Percentiles rank a stretch among this genome's conserved stretches.
phyloP scores from a whole-genome alignment of 2,329 filamentous ascomycete species.

The Periglandula ipomoeae region DNA sequence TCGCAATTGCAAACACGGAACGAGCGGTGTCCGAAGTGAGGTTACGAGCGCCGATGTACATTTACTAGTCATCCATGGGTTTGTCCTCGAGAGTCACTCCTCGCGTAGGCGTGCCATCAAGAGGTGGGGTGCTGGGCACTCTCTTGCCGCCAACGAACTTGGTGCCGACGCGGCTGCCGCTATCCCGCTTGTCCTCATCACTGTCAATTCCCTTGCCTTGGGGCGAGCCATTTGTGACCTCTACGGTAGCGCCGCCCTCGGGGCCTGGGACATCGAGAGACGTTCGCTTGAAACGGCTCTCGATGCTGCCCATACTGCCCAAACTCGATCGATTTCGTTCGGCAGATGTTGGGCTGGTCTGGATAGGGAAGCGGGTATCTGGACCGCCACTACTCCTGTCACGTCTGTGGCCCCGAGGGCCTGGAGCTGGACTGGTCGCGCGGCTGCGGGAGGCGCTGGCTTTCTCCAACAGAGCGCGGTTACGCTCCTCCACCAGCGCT shows the following conservation, averaged over 20 bases:
- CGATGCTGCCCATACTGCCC: conserved; percentile 34
- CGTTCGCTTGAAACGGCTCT: conserved; percentile 42
- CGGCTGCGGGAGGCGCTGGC: conserved; percentile 57
- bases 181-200: conserved; percentile 52
- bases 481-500: conserved; percentile 87
- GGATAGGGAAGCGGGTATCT: conserved; percentile 78
- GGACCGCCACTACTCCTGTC: conserved; percentile 68
- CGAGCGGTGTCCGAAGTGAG: background rate
- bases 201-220: conserved; percentile 14
- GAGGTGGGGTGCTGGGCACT: conserved; percentile 22
- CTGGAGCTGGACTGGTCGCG: conserved; percentile 62
- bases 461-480: conserved; percentile 68
- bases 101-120: conserved; percentile 22
- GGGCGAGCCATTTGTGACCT: conserved; percentile 33
- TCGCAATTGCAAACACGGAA: background rate
- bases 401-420: conserved; percentile 57
- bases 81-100: conserved; percentile 43
- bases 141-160: conserved; percentile 43
- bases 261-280: conserved; percentile 76
- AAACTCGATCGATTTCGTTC: conserved; percentile 43
- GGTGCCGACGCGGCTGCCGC: conserved; percentile 37
- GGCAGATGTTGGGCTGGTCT: conserved; percentile 51
- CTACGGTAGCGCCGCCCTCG: conserved; percentile 30
- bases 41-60: background rate
- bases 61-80: conserved; percentile 40